phyloP scores from a whole-genome alignment of 306 rosid genomes.

The Oemleria cerasiformis region DNA sequence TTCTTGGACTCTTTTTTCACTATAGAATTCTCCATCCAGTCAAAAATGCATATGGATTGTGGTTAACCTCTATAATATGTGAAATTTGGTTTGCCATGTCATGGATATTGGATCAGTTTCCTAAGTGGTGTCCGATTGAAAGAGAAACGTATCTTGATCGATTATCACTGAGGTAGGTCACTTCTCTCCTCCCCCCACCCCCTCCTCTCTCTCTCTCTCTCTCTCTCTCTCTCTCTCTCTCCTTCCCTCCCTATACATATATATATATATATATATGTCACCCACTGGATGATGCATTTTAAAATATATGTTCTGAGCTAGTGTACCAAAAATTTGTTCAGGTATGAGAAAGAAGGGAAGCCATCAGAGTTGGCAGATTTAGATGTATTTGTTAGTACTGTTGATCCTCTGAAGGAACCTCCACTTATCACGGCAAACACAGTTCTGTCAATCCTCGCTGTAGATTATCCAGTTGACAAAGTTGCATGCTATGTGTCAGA shows the following conservation, averaged over 20 bases:
- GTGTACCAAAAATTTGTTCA: slow-evolving; percentile 23
- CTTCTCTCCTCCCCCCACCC: too few species aligned
- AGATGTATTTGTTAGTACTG: slow-evolving; percentile 94
- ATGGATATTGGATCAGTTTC: slow-evolving; percentile 97
- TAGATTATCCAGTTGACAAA: slow-evolving; percentile 91
- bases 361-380: slow-evolving; percentile 71
- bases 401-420: slow-evolving; percentile 95
- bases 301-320: too few species aligned
- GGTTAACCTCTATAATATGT: slow-evolving; percentile 96
- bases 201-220: too few species aligned
- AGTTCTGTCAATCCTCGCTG: slow-evolving; percentile 88
- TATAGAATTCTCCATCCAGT: slow-evolving; percentile 96
- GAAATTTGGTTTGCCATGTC: slow-evolving; percentile 98
- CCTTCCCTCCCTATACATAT: too few species aligned
- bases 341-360: slow-evolving; percentile 97
- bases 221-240: too few species aligned
- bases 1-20: slow-evolving; percentile 82
- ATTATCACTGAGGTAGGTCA: slow-evolving; percentile 67
- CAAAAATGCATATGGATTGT: slow-evolving; percentile 84
- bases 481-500: slow-evolving; percentile 97
- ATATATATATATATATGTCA: too few species aligned
- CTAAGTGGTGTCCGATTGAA: slow-evolving; percentile 86
- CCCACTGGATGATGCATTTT: too few species aligned
- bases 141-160: slow-evolving; percentile 99
- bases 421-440: slow-evolving; percentile 94